Conservation (phyloP, 176 grass and related monocot genomes). For the Secale cereale region DNA sequence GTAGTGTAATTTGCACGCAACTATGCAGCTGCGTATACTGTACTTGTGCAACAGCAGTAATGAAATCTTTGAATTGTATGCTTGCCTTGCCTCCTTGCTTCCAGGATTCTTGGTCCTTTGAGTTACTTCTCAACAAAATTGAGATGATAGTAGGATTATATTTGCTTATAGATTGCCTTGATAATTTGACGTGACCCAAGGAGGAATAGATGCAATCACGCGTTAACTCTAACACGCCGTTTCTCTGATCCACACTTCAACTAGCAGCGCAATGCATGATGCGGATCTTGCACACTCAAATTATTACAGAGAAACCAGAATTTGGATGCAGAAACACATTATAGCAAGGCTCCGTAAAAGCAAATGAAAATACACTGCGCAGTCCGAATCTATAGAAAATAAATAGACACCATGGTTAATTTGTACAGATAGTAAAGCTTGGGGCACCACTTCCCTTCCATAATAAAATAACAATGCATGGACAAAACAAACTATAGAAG, state of each 20-base stretch:
- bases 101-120: background rate
- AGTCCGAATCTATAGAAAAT: background rate
- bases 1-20: background rate
- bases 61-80: background rate
- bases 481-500: background rate
- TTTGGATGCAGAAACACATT: background rate
- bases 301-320: background rate
- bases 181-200: background rate
- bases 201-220: background rate
- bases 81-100: background rate
- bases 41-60: background rate
- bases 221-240: too few species aligned
- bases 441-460: background rate
- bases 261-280: background rate
- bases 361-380: background rate
- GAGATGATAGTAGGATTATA: background rate
- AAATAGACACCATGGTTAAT: background rate
- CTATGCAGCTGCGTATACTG: background rate
- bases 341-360: background rate
- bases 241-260: background rate
- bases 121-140: background rate
- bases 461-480: background rate
- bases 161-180: background rate
- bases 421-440: background rate
- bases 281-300: background rate